Conservation (phyloP, 176 grass and related monocot species). For the Triticum dicoccoides region DNA sequence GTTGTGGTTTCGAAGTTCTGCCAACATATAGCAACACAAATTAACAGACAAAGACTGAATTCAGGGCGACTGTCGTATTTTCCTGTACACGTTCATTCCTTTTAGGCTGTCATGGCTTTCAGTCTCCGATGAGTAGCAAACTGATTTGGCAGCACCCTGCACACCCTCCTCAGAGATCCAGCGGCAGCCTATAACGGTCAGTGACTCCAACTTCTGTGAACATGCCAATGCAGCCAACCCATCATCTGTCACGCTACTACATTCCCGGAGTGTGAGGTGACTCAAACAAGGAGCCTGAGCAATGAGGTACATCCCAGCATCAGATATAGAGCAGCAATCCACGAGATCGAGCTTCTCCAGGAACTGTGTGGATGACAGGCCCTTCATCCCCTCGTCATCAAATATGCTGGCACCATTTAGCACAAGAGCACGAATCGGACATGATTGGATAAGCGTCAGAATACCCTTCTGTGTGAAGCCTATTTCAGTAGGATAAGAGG, state of each 20-base stretch:
- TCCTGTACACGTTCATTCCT: not conserved
- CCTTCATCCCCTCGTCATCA: conserved; percentile 44
- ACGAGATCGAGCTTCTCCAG: conserved; percentile 61
- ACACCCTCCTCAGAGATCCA: conserved; percentile 48
- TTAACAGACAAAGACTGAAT: not conserved
- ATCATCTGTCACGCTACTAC: conserved; percentile 41
- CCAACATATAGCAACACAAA: not conserved
- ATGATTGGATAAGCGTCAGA: conserved; percentile 41
- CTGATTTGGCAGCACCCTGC: conserved; percentile 34
- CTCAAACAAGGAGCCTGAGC: conserved; percentile 15
- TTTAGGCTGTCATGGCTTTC: not conserved
- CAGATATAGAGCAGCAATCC: conserved; percentile 32
- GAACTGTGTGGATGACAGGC: conserved; percentile 30
- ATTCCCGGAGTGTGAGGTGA: conserved; percentile 47
- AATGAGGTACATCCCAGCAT: conserved; percentile 45
- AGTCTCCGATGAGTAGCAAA: conserved; percentile 9
- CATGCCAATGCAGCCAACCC: conserved; percentile 29
- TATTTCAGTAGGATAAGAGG: conserved; percentile 11
- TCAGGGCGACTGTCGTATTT: not conserved
- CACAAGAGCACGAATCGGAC: conserved; percentile 45
- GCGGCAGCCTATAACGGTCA: conserved; percentile 41
- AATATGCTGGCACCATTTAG: conserved; percentile 54
- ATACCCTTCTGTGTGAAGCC: conserved; percentile 50
- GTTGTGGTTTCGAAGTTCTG: not conserved
- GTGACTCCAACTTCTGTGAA: conserved; percentile 47